A percentile compares a stretch with the other conserved stretches of the same genome.
Conservation (phyloP, 2,329 filamentous ascomycete genomes). For the Lizonia empirigonia region DNA sequence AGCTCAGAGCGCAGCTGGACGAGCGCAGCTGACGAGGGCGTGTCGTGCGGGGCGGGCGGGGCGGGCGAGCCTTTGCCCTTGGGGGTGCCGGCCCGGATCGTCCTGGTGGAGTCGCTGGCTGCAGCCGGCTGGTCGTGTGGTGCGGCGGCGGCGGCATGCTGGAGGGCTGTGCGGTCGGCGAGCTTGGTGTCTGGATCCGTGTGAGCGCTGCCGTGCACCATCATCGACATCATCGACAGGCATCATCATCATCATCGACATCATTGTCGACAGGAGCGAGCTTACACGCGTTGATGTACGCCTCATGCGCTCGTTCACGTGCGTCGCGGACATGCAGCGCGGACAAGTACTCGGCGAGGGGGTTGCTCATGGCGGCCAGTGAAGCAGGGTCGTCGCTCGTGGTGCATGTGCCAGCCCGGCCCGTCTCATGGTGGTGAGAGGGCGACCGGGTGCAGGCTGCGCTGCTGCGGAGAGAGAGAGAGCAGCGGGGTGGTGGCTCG, state of each 20-base stretch:
- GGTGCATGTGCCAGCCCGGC: not conserved
- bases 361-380: slow-evolving; percentile 64
- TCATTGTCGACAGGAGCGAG: too few relatives aligned
- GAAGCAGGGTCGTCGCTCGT: slow-evolving; percentile 6
- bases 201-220: slow-evolving; percentile 14
- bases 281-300: slow-evolving; percentile 79
- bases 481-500: slow-evolving; percentile 11
- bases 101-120: slow-evolving; percentile 27
- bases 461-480: slow-evolving; percentile 16
- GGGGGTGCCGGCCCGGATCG: slow-evolving; percentile 26
- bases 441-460: not conserved
- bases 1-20: slow-evolving; percentile 65
- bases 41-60: slow-evolving; percentile 21
- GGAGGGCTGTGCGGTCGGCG: slow-evolving; percentile 51
- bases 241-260: too few relatives aligned
- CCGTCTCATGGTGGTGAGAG: slow-evolving; percentile 30
- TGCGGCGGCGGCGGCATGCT: slow-evolving; percentile 28
- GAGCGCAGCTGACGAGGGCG: slow-evolving; percentile 25
- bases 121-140: slow-evolving; percentile 25
- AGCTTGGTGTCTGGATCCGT: slow-evolving; percentile 50
- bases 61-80: slow-evolving; percentile 29
- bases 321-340: slow-evolving; percentile 75
- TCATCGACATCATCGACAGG: too few relatives aligned
- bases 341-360: slow-evolving; percentile 80
- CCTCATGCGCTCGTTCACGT: slow-evolving; percentile 67